Evolutionary conservation across 2,329 filamentous ascomycete species (phyloP), one percentile per base, ranked within the genome.

Genomic region (Zasmidium citrigriseum): DNA sequence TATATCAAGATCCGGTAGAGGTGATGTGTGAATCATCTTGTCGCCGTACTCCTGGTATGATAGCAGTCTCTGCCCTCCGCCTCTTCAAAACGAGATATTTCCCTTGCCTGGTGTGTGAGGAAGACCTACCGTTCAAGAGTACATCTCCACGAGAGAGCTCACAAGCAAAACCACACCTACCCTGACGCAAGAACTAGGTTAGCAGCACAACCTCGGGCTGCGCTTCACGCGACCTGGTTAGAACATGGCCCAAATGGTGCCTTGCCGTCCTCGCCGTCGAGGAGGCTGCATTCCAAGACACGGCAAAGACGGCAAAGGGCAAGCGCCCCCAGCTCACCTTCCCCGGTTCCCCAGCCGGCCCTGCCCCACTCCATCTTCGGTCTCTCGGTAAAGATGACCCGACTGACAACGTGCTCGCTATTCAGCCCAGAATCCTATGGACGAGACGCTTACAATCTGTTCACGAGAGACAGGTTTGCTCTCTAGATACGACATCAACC

Each of bases 1-100:
- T n/a, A 69, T 69, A 51, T 69, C 64, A 12, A 69, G 48, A 55
- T 69, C 67, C 24, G 66, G 58, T 11, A 67, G 29, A 2, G 61
- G 60, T 22, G 66, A 68, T 11, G 48, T 62, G 50, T 65, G 58
- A n/a, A 69, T 61, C 67, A 68, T 69, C 12, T 59, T 65, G 60
- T 14, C 34, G 4, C 4, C 34, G 12, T 41, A 20, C 34, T 20
- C 20, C 23, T 14, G 34, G 41, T 11, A 22, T 9, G 14, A 11
- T 44, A 23, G 25, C 23, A n/a, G 18, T 20, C 46, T 29, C 48
- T 27, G 23, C n/a, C n/a, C 34, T 7, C 18, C 14, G 46, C 57
- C 52, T 50, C 10, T 20, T 14, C 20, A 16, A 9, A 7, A 41
- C 34, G 16, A 41, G 14, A 41, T n/a, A n/a, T 4, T 41, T n/a